Base-by-base conservation (phyloP, 208 protist species). In the Leishmania mexicana region DNA sequence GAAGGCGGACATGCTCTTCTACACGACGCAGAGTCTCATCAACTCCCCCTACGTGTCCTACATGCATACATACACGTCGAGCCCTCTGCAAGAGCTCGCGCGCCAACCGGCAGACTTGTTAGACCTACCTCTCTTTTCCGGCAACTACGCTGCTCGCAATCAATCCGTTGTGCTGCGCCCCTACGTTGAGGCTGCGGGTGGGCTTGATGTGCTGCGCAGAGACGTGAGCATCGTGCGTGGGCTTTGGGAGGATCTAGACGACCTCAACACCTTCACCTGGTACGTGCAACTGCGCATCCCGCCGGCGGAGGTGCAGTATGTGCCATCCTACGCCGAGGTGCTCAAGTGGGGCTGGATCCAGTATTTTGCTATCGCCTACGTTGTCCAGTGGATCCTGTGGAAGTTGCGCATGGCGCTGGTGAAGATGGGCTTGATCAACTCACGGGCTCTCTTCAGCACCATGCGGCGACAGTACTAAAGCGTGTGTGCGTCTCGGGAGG, bases 311-410 rank as follows among this genome's bases (percentile, higher is more conserved):
- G 87, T 96, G 60, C 70, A 67, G 21, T 95, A 96, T 80, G 80
- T 89, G 53, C 91, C 94, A 21, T 94, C 91, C 8, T 92, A 87
- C 79, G 80, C 81, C 64, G 92, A 96, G 84, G 72, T 79, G 21
- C 75, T 97, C 67, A 97, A 97, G 88, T 96, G 89, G 90, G 91
- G 81, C 24, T 97, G 92, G 92, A 83, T 97, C 42, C 94, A 97
- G 83, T 96, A 96, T 83, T 96, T 95, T 65, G 84, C 83, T 74
- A 91, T 96, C 79, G 92, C 88, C 58, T 95, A 90, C 73, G 35
- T 91, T 47, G 47, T 97, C 45, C 90, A 95, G 81, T 94, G 90
- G 90, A 42, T 95, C 47, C 65, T 97, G 42, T 96, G 92, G 92
- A 78, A 87, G 83, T 45, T 96, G 60, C 90, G 92, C 74, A 90